phyloP scores from a whole-genome alignment of 2,329 filamentous ascomycete genomes.

The Colletotrichum viniferum region DNA sequence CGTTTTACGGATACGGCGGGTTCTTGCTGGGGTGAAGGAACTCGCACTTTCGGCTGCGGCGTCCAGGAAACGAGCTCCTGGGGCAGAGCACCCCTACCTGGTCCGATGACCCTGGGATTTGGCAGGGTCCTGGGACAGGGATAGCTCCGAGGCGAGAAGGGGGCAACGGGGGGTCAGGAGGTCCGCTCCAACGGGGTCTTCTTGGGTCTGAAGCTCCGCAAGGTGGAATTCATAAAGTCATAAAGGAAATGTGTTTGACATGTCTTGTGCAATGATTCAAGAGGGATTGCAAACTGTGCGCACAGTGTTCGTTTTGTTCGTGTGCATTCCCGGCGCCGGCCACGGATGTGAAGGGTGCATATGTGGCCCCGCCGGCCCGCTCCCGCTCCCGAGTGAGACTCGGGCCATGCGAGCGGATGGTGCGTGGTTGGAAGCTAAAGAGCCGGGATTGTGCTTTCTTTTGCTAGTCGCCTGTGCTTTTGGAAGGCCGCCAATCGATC shows the following conservation, averaged over 20 bases:
- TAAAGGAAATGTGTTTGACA: background rate
- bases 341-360: background rate
- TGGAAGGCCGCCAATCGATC: background rate
- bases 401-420: background rate
- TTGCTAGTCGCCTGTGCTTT: background rate
- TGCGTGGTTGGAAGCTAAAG: background rate
- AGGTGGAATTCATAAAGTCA: background rate
- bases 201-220: background rate
- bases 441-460: background rate
- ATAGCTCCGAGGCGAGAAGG: background rate
- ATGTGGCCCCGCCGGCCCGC: background rate
- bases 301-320: background rate
- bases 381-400: background rate
- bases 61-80: background rate
- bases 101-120: background rate
- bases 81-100: background rate
- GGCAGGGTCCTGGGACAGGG: background rate
- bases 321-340: background rate
- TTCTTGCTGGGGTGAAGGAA: background rate
- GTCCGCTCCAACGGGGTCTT: background rate
- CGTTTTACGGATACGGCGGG: constrained; percentile 3
- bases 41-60: constrained; percentile 6
- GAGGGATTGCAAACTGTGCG: background rate
- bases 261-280: background rate
- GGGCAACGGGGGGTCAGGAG: background rate